A percentile compares a stretch with the other conserved stretches of the same genome.
Evolutionary conservation across 768 basidiomycete species (phyloP).

Genomic region (Suillus placidus): DNA sequence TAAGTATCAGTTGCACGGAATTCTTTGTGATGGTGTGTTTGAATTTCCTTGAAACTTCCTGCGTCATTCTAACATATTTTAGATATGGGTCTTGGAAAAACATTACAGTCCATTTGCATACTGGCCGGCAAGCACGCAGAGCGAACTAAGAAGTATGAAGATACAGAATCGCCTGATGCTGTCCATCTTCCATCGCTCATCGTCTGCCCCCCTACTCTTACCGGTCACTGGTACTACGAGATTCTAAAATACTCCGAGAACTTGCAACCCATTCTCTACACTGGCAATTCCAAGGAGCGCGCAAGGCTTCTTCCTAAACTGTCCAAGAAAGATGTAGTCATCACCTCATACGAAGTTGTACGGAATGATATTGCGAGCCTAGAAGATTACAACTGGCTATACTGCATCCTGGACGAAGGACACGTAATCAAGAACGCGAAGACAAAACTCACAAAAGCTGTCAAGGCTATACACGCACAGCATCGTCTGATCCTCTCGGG

Average conservation of each 20-base stretch:
- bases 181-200: conserved; percentile 93
- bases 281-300: conserved; percentile 85
- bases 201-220: conserved; percentile 95
- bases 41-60: background rate
- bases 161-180: conserved; percentile 70
- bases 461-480: conserved; percentile 86
- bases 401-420: conserved; percentile 97
- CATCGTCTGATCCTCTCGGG: conserved; percentile 95
- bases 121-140: conserved; percentile 93
- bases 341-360: conserved; percentile 97
- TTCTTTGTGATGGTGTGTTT: conserved; percentile 89
- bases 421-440: conserved; percentile 99
- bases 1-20: conserved; percentile 96
- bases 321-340: conserved; percentile 81
- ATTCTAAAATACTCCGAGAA: conserved; percentile 89
- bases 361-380: conserved; percentile 88
- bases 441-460: conserved; percentile 95
- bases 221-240: conserved; percentile 99
- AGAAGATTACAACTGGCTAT: conserved; percentile 81
- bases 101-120: conserved; percentile 96
- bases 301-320: conserved; percentile 66
- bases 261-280: conserved; percentile 84
- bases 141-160: conserved; percentile 66
- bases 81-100: conserved; percentile 99
- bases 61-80: conserved; percentile 6